Evolutionary conservation across 2,329 filamentous ascomycete species (phyloP), one percentile per base, ranked within the genome.

Genomic region (Gnomoniopsis sp.): DNA sequence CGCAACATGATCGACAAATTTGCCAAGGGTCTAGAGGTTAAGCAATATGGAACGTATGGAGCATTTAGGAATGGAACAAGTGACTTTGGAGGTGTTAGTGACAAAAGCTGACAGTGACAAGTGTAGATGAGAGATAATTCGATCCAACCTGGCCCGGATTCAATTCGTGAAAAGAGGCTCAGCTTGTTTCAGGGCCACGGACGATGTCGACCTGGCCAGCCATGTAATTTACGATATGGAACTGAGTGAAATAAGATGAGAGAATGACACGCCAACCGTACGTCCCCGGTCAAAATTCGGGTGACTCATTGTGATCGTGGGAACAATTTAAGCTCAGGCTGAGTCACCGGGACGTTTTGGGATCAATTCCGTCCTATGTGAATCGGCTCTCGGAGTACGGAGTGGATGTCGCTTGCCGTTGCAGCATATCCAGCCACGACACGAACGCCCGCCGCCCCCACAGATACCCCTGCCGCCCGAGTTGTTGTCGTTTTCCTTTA

Each of bases 291-390:
- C 33, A n/a, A 33, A n/a, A 11, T 22, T 52, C 34, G 59, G 56
- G 59, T 61, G 59, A 61, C 43, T 61, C 59, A 61, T 49, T 51
- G 41, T 50, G 56, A 44, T 34, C 49, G 36, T 41, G 21, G 47
- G 23, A 21, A 12, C n/a, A 50, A 34, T 21, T n/a, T 17, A 30
- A 50, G 54, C 33, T 41, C 49, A 55, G 17, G 48, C 52, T 61
- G 59, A 61, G 59, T 61, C 59, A 61, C 53, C 59, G 30, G 44
- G 17, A 34, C 22, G 34, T 15, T 19, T 30, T 30, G 48, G 49
- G 52, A 38, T 46, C 23, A 53, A n/a, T 41, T 43, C 33, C 46
- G 33, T 55, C 15, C 19, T 44, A 49, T 36, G 21, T 59, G 4
- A 4, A 30, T 8, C 59, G 59, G 59, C 54, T 53, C 49, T 61